Percentiles rank a stretch among this genome's conserved stretches.
These are phyloP conservation scores for Rhodosporidiobolus odoratus DNA, from an alignment of 768 basidiomycete genomes.

Conservation along the genomic window DNA sequence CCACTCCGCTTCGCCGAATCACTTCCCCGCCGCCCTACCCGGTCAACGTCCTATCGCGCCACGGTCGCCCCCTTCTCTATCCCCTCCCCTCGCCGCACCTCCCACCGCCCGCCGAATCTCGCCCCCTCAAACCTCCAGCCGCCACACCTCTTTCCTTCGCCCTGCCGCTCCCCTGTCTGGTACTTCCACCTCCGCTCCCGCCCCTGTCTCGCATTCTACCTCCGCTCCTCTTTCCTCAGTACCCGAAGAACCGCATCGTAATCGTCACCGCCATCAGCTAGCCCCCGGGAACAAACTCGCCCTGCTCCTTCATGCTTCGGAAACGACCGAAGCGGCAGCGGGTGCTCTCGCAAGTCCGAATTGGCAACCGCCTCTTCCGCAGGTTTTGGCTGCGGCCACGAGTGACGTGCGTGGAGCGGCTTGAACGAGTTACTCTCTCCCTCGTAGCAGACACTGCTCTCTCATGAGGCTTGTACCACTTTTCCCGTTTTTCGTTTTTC, in stretches of 20 bases:
- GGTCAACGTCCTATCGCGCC: neutral
- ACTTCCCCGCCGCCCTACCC: neutral
- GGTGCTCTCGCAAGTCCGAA: neutral
- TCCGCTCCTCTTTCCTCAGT: neutral
- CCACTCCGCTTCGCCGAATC: neutral
- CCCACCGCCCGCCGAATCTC: neutral
- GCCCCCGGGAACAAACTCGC: constrained; percentile 11
- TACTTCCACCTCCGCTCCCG: neutral
- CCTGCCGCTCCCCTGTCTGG: neutral
- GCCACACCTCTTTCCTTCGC: constrained; percentile 14
- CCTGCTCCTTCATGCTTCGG: constrained; percentile 10
- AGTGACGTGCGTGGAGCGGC: constrained; percentile 6
- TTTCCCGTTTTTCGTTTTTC: too few relatives aligned
- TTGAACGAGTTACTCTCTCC: too few relatives aligned
- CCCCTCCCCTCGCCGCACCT: neutral
- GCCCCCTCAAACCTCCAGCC: constrained; percentile 3
- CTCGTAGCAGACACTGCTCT: too few relatives aligned
- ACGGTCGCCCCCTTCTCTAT: neutral
- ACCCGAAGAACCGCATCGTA: neutral
- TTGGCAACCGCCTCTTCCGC: neutral
- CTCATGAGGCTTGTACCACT: too few relatives aligned
- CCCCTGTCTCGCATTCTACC: too few relatives aligned
- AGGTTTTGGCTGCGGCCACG: neutral
- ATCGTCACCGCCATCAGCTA: neutral
- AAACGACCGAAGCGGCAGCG: constrained; percentile 5